Evolutionary conservation across 805 yeast species (phyloP).

Genomic region (Metschnikowia similis): DNA sequence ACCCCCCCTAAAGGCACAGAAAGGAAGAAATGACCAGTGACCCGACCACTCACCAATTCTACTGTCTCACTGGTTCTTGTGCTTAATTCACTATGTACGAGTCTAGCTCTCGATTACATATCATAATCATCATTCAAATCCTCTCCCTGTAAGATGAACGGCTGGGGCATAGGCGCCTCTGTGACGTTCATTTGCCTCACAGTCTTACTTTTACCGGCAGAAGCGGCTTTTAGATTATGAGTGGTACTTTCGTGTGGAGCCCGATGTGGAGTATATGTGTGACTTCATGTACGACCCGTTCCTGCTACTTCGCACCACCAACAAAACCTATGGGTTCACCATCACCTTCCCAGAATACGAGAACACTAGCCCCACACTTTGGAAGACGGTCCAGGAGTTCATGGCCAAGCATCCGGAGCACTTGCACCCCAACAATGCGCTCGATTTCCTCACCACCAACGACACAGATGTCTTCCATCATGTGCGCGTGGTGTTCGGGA

Average conservation of each 20-base stretch:
- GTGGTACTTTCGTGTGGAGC: conserved; percentile 61
- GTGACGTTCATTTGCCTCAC: conserved; percentile 72
- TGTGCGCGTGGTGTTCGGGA: conserved; percentile 10
- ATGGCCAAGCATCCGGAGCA: conserved; percentile 42
- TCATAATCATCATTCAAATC: conserved; percentile 41
- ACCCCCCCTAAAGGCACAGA: too few species aligned
- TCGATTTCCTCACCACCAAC: conserved; percentile 43
- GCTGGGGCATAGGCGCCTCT: conserved; percentile 71
- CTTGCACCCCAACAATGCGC: conserved; percentile 45
- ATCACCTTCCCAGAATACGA: conserved; percentile 50
- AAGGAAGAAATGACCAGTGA: too few species aligned
- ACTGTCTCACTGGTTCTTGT: not conserved
- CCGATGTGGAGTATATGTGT: conserved; percentile 52
- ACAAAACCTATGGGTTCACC: conserved; percentile 49
- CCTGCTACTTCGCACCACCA: conserved; percentile 34
- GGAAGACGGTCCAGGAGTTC: conserved; percentile 46
- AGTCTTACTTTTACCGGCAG: conserved; percentile 58
- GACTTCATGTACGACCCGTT: conserved; percentile 57
- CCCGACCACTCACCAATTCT: not conserved
- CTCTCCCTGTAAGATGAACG: conserved; percentile 58
- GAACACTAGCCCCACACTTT: conserved; percentile 49
- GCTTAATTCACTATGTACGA: conserved; percentile 1
- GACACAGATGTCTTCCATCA: conserved; percentile 28
- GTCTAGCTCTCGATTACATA: conserved; percentile 5
- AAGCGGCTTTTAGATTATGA: conserved; percentile 43